Conservation (phyloP, 225 moss, liverwort and hornwort species). For the Straminergon stramineum region DNA sequence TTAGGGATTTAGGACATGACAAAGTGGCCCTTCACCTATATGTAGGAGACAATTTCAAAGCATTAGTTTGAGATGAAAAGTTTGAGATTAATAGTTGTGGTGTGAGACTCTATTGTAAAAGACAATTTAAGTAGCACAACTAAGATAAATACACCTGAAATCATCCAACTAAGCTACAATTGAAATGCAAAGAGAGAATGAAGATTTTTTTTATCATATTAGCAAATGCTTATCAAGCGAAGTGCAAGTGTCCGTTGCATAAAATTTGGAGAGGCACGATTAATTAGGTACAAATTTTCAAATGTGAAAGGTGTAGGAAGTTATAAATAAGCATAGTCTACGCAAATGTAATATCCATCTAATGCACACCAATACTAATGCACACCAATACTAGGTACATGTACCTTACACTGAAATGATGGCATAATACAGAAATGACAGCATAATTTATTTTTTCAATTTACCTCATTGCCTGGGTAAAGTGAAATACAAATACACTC, state of each 20-base stretch:
- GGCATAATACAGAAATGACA: background rate
- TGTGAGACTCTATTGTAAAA: background rate
- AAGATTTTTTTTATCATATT: background rate
- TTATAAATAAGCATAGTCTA: background rate
- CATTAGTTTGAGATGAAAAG: background rate
- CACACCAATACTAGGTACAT: background rate
- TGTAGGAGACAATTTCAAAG: background rate
- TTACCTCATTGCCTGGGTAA: background rate
- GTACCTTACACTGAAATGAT: background rate
- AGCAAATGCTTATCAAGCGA: background rate
- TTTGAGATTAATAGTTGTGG: rapidly evolving
- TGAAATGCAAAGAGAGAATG: background rate
- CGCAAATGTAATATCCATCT: background rate
- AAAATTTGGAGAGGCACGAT: background rate
- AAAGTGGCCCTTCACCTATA: background rate
- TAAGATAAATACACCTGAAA: background rate
- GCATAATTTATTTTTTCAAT: background rate
- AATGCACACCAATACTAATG: background rate
- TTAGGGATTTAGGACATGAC: no score
- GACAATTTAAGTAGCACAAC: background rate
- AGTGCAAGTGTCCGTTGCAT: background rate
- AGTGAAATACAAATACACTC: background rate
- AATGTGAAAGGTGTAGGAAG: background rate
- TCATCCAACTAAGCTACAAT: background rate
- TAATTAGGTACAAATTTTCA: background rate